phyloP scores from a whole-genome alignment of 2,329 filamentous ascomycete genomes.

The Alternaria hordeiaustralica region DNA sequence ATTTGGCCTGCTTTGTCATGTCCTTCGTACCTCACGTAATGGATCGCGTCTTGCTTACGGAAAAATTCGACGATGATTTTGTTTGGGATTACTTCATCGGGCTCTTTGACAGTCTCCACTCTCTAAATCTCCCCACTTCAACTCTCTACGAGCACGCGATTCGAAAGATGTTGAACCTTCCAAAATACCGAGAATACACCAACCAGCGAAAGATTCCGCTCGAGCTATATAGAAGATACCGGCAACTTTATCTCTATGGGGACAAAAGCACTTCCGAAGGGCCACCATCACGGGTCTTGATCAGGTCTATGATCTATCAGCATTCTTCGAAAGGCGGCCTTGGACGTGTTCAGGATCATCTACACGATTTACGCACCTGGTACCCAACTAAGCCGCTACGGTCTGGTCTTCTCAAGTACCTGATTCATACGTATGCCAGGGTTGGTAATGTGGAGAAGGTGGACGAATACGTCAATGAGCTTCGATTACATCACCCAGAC shows the following conservation, averaged over 20 bases:
- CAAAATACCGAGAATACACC: slow-evolving; percentile 36
- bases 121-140: slow-evolving; percentile 23
- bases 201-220: slow-evolving; percentile 35
- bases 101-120: slow-evolving; percentile 33
- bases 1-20: slow-evolving; percentile 29
- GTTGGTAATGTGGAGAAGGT: slow-evolving; percentile 44
- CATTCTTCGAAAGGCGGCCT: slow-evolving; percentile 24
- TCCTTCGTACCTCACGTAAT: slow-evolving; percentile 40
- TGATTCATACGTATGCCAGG: slow-evolving; percentile 41
- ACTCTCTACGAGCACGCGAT: slow-evolving; percentile 39
- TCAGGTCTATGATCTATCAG: slow-evolving; percentile 31
- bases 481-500: slow-evolving; percentile 16
- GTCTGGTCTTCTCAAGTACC: slow-evolving; percentile 23
- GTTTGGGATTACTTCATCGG: slow-evolving; percentile 34
- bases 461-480: slow-evolving; percentile 40
- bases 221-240: slow-evolving; percentile 35
- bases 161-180: slow-evolving; percentile 29
- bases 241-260: slow-evolving; percentile 23
- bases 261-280: slow-evolving; percentile 2
- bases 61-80: slow-evolving; percentile 29
- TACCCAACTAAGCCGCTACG: slow-evolving; percentile 28
- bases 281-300: slow-evolving; percentile 28
- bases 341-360: slow-evolving; percentile 23
- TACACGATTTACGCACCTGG: slow-evolving; percentile 36
- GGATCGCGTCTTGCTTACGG: slow-evolving; percentile 25